A percentile compares a stretch with the other conserved stretches of the same genome.
phyloP scores from a whole-genome alignment of 1,139 yeast species.

The Spathaspora sp. region DNA sequence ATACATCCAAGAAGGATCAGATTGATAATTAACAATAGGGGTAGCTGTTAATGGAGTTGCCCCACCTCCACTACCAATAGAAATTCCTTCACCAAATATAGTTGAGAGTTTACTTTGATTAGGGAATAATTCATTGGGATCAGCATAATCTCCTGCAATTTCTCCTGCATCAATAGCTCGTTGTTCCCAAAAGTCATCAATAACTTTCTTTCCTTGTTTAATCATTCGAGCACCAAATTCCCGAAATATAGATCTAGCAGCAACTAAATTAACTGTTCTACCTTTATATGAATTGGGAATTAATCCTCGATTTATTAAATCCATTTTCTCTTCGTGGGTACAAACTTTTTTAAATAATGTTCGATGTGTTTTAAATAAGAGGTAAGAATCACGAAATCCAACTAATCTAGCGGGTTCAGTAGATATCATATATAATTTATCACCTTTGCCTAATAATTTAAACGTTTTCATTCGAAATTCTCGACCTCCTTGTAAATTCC shows the following conservation, averaged over 20 bases:
- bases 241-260: constrained; percentile 85
- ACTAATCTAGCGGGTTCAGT: constrained; percentile 95
- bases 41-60: constrained; percentile 40
- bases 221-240: constrained; percentile 91
- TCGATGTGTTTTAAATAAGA: constrained; percentile 83
- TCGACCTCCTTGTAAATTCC: constrained; percentile 74
- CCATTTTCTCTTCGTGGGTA: constrained; percentile 76
- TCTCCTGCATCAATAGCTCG: constrained; percentile 70
- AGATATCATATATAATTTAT: constrained; percentile 79
- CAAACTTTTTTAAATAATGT: constrained; percentile 72
- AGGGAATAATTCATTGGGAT: constrained; percentile 55
- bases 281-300: constrained; percentile 92
- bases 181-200: constrained; percentile 88
- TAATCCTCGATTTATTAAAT: constrained; percentile 75
- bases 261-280: constrained; percentile 82
- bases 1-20: constrained; percentile 82
- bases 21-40: constrained; percentile 44
- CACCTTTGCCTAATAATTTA: constrained; percentile 72
- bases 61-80: constrained; percentile 16
- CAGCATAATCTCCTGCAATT: constrained; percentile 78
- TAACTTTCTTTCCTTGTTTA: constrained; percentile 74
- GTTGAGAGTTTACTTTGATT: constrained; percentile 18
- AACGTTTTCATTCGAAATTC: constrained; percentile 80
- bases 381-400: constrained; percentile 91
- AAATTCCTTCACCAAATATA: constrained; percentile 18